A percentile compares a stretch with the other conserved stretches of the same genome.
Conservation (phyloP, 805 yeast genomes). For the Zygosaccharomyces bailii region DNA sequence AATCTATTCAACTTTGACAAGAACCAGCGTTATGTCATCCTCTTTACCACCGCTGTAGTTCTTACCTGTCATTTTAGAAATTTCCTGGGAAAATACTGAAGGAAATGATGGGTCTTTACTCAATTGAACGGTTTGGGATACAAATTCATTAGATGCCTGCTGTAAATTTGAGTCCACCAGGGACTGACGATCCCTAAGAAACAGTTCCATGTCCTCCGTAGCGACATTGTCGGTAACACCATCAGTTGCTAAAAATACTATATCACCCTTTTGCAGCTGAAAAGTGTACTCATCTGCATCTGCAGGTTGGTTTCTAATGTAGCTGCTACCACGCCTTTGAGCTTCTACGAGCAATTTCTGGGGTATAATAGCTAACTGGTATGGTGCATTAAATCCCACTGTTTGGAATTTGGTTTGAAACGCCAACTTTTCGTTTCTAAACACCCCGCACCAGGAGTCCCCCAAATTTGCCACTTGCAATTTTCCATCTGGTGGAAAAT, state of each 20-base stretch:
- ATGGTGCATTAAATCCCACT: slow-evolving; percentile 88
- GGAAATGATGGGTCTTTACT: slow-evolving; percentile 73
- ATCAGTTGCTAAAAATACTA: slow-evolving; percentile 85
- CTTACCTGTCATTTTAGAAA: slow-evolving; percentile 61
- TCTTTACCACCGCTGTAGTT: slow-evolving; percentile 87
- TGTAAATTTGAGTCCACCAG: slow-evolving; percentile 38
- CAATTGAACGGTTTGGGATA: slow-evolving; percentile 59
- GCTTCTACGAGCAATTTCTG: slow-evolving; percentile 51
- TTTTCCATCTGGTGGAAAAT: slow-evolving; percentile 49
- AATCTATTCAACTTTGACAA: slow-evolving; percentile 54
- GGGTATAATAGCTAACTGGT: slow-evolving; percentile 84
- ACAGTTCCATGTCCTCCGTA: slow-evolving; percentile 65
- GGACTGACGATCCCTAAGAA: slow-evolving; percentile 49
- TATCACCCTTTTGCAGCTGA: slow-evolving; percentile 65
- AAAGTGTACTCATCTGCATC: slow-evolving; percentile 66
- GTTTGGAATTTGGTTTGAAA: slow-evolving; percentile 73
- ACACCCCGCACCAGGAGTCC: slow-evolving; percentile 91
- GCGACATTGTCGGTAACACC: slow-evolving; percentile 87
- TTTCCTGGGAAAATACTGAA: slow-evolving; percentile 81
- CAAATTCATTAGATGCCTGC: slow-evolving; percentile 52
- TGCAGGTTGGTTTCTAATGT: slow-evolving; percentile 66
- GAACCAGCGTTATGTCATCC: slow-evolving; percentile 85
- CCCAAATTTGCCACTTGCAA: slow-evolving; percentile 79
- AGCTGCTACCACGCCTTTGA: slow-evolving; percentile 52
- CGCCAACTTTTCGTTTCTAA: slow-evolving; percentile 60